Percentiles rank a stretch among this genome's conserved stretches.
These are phyloP conservation scores for Acacia concinna DNA, from an alignment of 331 rosid species.

Conservation along the genomic window DNA sequence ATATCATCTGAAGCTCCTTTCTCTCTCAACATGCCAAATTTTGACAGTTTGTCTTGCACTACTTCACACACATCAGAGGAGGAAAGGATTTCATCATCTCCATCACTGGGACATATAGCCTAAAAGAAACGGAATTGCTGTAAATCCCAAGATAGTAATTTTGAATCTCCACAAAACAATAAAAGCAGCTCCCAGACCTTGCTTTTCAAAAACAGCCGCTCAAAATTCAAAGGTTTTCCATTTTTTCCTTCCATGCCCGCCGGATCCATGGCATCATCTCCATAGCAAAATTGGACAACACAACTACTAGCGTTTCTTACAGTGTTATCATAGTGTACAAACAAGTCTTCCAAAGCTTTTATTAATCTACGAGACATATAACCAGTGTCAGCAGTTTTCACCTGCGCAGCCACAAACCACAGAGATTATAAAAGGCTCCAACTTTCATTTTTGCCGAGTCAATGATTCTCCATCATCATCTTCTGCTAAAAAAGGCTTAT, in stretches of 20 bases:
- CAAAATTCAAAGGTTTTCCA: conserved; percentile 88
- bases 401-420: conserved; percentile 51
- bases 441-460: neutral
- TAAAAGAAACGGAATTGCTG: conserved; percentile 12
- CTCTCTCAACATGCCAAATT: conserved; percentile 49
- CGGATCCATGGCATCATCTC: conserved; percentile 98
- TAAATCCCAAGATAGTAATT: conserved; percentile 16
- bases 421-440: conserved; percentile 13
- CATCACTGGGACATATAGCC: conserved; percentile 71
- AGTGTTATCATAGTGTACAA: conserved; percentile 77
- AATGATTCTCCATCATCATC: conserved; percentile 18
- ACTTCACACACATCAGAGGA: conserved; percentile 55
- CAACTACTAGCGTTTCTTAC: conserved; percentile 79
- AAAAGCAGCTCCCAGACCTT: conserved; percentile 56
- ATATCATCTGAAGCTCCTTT: conserved; percentile 52
- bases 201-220: conserved; percentile 67
- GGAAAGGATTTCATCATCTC: conserved; percentile 56
- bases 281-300: conserved; percentile 85
- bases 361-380: conserved; percentile 95
- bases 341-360: conserved; percentile 83
- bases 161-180: conserved; percentile 23
- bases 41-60: conserved; percentile 59
- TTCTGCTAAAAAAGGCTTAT: conserved; percentile 9
- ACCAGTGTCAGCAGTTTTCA: conserved; percentile 98
- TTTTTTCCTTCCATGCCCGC: conserved; percentile 83